Percentiles rank a stretch among this genome's conserved stretches.
These are phyloP conservation scores for Domatiomyces catenatus DNA, from an alignment of 2,329 filamentous ascomycete genomes.

Conservation along the genomic window DNA sequence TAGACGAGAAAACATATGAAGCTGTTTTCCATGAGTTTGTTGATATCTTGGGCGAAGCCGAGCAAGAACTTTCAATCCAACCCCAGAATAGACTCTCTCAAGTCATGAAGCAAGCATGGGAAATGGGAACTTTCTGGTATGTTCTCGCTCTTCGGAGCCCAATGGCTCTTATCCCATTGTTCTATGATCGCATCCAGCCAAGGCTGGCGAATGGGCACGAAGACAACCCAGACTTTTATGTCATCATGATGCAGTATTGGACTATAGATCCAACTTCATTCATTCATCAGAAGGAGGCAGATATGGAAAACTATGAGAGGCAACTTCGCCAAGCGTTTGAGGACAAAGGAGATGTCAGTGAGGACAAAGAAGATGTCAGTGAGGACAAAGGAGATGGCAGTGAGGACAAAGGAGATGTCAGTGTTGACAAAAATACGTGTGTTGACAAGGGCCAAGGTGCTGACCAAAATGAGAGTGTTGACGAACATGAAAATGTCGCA, in stretches of 20 bases:
- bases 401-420: no score
- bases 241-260: constrained; percentile 15
- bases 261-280: constrained; percentile 9
- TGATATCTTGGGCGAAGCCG: constrained; percentile 1
- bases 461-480: no score
- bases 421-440: no score
- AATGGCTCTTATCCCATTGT: constrained; percentile 16
- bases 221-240: constrained; percentile 10
- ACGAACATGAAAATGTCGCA: no score
- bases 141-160: constrained; percentile 18
- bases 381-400: no score
- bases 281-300: constrained; percentile 11
- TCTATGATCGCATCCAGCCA: constrained; percentile 19
- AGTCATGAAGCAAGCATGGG: constrained; percentile 18
- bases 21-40: constrained; percentile 4
- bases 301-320: constrained; percentile 15
- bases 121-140: constrained; percentile 19
- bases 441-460: no score
- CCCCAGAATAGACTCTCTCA: constrained; percentile 2
- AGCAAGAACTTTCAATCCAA: constrained; percentile 5
- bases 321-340: constrained; percentile 8
- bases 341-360: no score
- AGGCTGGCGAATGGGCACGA: constrained; percentile 12
- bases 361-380: no score
- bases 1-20: constrained; percentile 7